These are phyloP conservation scores for Solanum gandarillasii DNA, from an alignment of 257 asterid genomes.

Conservation along the genomic window DNA sequence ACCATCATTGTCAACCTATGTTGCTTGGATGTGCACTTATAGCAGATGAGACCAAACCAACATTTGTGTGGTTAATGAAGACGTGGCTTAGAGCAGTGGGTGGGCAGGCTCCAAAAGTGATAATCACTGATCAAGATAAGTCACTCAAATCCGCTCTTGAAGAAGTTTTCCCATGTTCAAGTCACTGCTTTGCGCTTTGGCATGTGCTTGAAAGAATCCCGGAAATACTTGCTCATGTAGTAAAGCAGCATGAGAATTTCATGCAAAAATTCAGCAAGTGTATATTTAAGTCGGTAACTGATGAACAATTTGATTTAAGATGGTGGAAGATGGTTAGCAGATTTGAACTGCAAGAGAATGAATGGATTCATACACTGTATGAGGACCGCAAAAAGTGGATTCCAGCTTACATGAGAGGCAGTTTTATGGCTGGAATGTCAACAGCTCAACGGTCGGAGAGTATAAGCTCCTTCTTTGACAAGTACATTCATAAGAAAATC, in stretches of 20 bases:
- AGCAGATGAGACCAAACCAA: constrained; percentile 69
- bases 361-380: constrained; percentile 78
- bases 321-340: constrained; percentile 98
- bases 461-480: constrained; percentile 66
- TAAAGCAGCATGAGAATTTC: constrained; percentile 56
- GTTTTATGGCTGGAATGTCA: constrained; percentile 80
- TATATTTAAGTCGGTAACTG: constrained; percentile 64
- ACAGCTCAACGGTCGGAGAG: constrained; percentile 76
- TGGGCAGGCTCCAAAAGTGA: constrained; percentile 67
- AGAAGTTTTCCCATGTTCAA: constrained; percentile 62
- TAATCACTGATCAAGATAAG: constrained; percentile 71
- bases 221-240: constrained; percentile 56
- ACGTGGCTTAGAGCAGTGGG: constrained; percentile 94
- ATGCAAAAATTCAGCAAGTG: constrained; percentile 74
- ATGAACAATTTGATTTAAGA: constrained; percentile 85
- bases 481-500: constrained; percentile 73
- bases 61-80: constrained; percentile 87
- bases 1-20: constrained; percentile 93
- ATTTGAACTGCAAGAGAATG: constrained; percentile 83
- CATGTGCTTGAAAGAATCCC: constrained; percentile 67
- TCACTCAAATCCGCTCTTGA: constrained; percentile 55
- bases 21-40: constrained; percentile 76
- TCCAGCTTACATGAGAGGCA: constrained; percentile 63
- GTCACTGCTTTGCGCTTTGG: constrained; percentile 86
- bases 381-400: constrained; percentile 81